Evolutionary conservation across 176 grass and related monocot genomes (phyloP), one percentile per base, ranked within the genome.

Genomic region (Pontederia crassipes): DNA sequence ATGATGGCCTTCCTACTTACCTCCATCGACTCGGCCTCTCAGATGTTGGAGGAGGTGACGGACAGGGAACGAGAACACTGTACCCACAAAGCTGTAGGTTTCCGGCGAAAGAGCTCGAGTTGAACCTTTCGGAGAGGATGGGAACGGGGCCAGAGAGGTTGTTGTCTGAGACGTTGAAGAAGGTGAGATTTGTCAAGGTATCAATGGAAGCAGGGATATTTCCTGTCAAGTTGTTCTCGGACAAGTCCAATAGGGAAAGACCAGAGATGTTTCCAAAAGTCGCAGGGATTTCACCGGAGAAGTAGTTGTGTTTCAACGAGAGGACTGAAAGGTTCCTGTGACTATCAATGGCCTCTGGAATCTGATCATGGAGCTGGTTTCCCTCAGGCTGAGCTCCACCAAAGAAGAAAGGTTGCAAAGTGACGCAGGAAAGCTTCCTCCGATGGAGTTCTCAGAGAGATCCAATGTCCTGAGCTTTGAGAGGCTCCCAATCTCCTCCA

Each of bases 401-500:
- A 59, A 12, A 6, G 57, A 59, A 12, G 57, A 28, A 0, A 59
- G 24, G 20, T 59, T 59, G 11, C 57, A 2, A 55, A 87, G 72
- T 9, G 79, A 82, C 35, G 4, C 18, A 17, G 84, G 79, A 40
- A 86, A 29, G 62, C 6, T 79, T 63, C 75, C 79, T 16, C 57
- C 48, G 4, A 87, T 51, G 62, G 71, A 64, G 14, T 95, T 88
- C 26, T 63, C 24, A 59, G 89, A 89, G 71, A 95, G 81, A 61
- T 95, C 89, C 45, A 95, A 49, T 2, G 16, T 82, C 6, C 72
- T 72, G 78, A 95, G 81, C 52, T 12, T 78, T 4, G 78, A 80
- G 46, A 88, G 81, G 75, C 61, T 85, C 14, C 81, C 85, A 14
- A 85, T 78, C 45, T 57, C 81, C 54, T 66, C 66, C 51, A 85